phyloP scores from a whole-genome alignment of 495 filamentous ascomycete species.

The Talaromyces stipitatus region DNA sequence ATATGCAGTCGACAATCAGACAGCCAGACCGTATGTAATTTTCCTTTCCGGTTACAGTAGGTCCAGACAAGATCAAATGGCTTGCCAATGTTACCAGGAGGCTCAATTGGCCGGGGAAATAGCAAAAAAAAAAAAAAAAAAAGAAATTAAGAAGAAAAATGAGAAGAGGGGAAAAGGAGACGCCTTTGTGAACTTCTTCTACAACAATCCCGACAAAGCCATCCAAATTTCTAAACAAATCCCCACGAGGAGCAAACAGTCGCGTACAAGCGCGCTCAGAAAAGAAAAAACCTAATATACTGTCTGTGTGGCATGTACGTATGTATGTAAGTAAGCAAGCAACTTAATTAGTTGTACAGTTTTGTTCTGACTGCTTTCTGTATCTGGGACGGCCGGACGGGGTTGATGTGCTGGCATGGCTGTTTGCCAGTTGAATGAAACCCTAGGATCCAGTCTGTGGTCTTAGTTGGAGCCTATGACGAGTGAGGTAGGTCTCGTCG shows the following conservation, averaged over 20 bases:
- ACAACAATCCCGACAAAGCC: background rate
- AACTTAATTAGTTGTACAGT: background rate
- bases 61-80: background rate
- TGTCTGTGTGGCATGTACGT: background rate
- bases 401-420: slow-evolving; percentile 87
- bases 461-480: slow-evolving; percentile 45
- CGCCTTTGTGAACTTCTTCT: background rate
- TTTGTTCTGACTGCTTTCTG: background rate
- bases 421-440: slow-evolving; percentile 71
- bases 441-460: slow-evolving; percentile 46
- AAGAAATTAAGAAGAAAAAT: slow-evolving; percentile 13
- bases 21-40: background rate
- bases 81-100: background rate
- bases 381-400: slow-evolving; percentile 8
- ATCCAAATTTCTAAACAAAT: background rate
- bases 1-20: background rate
- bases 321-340: background rate
- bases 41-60: background rate
- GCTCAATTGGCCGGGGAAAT: slow-evolving; percentile 9
- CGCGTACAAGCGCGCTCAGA: background rate
- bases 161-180: slow-evolving; percentile 10
- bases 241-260: background rate
- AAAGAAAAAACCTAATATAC: background rate
- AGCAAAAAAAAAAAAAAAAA: slow-evolving; percentile 16
- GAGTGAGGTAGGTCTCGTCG: slow-evolving; percentile 23